These are phyloP conservation scores for Beauveria brongniartii DNA, from an alignment of 2,329 filamentous ascomycete genomes.

Conservation along the genomic window DNA sequence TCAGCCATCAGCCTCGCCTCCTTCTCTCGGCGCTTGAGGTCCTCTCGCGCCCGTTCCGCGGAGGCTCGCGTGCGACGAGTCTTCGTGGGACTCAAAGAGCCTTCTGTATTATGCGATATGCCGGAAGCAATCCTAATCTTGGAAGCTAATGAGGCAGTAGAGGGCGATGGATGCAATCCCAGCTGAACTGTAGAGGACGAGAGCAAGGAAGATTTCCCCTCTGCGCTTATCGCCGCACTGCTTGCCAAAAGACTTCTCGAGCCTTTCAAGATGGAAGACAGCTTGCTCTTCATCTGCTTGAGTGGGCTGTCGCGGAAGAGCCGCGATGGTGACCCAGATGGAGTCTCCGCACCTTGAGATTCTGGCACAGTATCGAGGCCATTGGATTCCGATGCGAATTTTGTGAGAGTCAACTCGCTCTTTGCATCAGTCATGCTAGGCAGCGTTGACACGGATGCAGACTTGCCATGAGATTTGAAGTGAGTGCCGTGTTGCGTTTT, in stretches of 20 bases:
- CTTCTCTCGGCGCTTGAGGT: slow-evolving; percentile 55
- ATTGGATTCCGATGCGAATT: slow-evolving; percentile 50
- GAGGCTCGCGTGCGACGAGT: slow-evolving; percentile 49
- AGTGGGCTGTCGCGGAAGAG: slow-evolving; percentile 65
- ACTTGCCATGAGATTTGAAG: slow-evolving; percentile 42
- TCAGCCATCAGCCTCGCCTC: slow-evolving; percentile 54
- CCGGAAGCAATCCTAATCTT: slow-evolving; percentile 19
- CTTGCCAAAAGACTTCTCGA: slow-evolving; percentile 82
- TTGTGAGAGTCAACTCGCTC: slow-evolving; percentile 37
- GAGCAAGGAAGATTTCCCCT: slow-evolving; percentile 49
- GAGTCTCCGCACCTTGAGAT: slow-evolving; percentile 34
- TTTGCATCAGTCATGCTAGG: slow-evolving; percentile 19
- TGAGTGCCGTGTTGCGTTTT: background rate
- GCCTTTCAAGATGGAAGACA: slow-evolving; percentile 83
- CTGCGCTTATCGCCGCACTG: slow-evolving; percentile 56
- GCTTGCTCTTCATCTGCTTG: slow-evolving; percentile 85
- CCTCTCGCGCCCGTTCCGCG: slow-evolving; percentile 52
- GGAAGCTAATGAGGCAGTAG: slow-evolving; percentile 39
- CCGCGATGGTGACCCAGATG: slow-evolving; percentile 49
- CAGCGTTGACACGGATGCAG: slow-evolving; percentile 53
- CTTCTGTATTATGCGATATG: slow-evolving; percentile 11
- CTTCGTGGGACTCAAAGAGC: slow-evolving; percentile 33
- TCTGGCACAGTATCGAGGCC: slow-evolving; percentile 41
- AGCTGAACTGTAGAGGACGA: slow-evolving; percentile 45
- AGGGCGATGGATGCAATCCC: slow-evolving; percentile 34